Evolutionary conservation across 2,329 filamentous ascomycete genomes (phyloP), one percentile per base, ranked within the genome.

Genomic region (Talaromyces islandicus): DNA sequence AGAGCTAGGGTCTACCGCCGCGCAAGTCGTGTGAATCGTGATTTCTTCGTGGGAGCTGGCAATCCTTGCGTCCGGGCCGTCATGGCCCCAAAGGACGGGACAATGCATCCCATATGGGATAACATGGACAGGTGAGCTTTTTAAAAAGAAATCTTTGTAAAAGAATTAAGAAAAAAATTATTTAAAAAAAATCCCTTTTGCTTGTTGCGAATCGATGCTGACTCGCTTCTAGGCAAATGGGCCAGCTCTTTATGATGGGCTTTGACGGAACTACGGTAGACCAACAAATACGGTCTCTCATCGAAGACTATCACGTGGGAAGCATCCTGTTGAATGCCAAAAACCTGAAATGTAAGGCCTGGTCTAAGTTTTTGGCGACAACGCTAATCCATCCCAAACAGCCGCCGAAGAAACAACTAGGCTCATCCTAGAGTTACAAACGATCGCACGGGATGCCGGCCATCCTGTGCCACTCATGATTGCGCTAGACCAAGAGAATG

Each of bases 401-500:
- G 93, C 92, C 70, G 93, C 92, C 62, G 88, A 96, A 72, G 90
- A 97, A 70, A 92, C 93, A 32, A 92, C 93, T 50, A 85, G 84
- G 69, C 82, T 97, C 48, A 91, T 96, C 30, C 89, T 94, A 70
- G 92, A 97, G 70, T 81, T 99, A 51, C 94, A 99, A 75, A 92
- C 88, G 55, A 93, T 96, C 70, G 94, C 94, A 41, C 90, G 91
- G 70, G 85, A 95, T 75, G 89, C 93, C 62, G 93, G 93, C 21
- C 93, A 97, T 74, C 88, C 90, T 3, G 88, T 93, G 2, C 94
- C 94, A 2, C 79, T 99, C 19, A 81, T 95, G 58, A 97, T 99
- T 67, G 92, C 90, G 43, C 80, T 97, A 41, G 94, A 97, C 71
- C 94, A 99, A 73, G 94, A 99, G 74, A 97, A 99, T 85, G 94